phyloP scores from a whole-genome alignment of 768 basidiomycete species.

The Tubosaeta sp. region DNA sequence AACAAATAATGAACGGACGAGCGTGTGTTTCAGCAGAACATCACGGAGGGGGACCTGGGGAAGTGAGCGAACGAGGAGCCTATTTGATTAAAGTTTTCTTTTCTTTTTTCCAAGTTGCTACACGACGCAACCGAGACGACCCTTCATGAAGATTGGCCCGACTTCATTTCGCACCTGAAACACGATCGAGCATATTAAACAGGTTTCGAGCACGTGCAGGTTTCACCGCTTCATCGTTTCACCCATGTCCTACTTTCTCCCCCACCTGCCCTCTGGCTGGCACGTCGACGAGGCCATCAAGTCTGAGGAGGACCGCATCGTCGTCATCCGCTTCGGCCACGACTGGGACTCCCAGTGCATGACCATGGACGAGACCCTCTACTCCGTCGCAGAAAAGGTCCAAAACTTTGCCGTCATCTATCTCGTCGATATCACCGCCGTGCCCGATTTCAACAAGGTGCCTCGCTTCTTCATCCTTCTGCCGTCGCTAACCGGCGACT shows the following conservation, averaged over 20 bases:
- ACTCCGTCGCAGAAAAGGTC: conserved; percentile 89
- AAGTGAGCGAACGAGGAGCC: not conserved
- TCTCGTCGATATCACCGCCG: conserved; percentile 90
- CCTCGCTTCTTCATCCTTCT: not conserved
- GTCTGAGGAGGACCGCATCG: conserved; percentile 94
- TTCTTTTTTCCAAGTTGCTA: not conserved
- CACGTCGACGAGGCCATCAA: conserved; percentile 99
- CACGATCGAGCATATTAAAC: not conserved
- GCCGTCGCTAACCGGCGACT: not conserved
- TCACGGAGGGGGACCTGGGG: not conserved
- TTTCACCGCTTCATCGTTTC: not conserved
- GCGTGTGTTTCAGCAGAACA: not conserved
- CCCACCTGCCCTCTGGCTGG: conserved; percentile 90
- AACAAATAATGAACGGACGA: conserved; percentile 26
- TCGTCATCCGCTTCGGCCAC: conserved; percentile 92
- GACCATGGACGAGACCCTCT: conserved; percentile 98
- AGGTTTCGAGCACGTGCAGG: not conserved
- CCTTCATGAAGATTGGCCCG: not conserved
- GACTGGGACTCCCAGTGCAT: conserved; percentile 94
- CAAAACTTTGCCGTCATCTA: conserved; percentile 99
- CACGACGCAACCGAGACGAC: not conserved
- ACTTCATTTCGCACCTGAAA: not conserved
- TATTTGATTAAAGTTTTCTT: not conserved
- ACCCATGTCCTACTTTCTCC: conserved; percentile 86
- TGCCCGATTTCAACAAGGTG: conserved; percentile 98